These are phyloP conservation scores for Candida tibetensis DNA, from an alignment of 805 yeast species.

Conservation along the genomic window DNA sequence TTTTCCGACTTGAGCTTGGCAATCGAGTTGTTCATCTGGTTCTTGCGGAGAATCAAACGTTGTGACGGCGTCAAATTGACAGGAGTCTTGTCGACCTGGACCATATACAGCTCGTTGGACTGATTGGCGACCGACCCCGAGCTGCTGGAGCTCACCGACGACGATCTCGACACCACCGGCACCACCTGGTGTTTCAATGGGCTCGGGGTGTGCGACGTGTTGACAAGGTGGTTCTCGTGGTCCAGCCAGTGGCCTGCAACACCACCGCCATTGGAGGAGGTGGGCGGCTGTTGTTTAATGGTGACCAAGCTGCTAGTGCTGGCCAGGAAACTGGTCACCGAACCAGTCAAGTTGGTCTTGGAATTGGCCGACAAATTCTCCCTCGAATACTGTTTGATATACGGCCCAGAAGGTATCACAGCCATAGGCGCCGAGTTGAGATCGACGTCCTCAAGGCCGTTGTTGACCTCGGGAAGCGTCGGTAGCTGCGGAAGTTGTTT, in stretches of 20 bases:
- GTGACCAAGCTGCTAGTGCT: background rate
- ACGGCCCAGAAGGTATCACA: background rate
- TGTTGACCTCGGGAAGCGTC: background rate
- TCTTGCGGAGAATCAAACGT: slow-evolving; percentile 25
- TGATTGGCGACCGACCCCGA: slow-evolving; percentile 4
- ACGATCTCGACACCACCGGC: slow-evolving; percentile 13
- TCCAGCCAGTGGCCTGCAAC: no score
- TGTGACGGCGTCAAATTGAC: slow-evolving; percentile 28
- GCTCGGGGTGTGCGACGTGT: slow-evolving; percentile 9
- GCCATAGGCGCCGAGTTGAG: background rate
- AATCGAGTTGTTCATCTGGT: slow-evolving; percentile 23
- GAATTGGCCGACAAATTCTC: background rate
- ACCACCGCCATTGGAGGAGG: background rate
- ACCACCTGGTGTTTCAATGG: slow-evolving; percentile 16
- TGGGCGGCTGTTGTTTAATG: background rate
- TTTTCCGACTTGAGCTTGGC: slow-evolving; percentile 18
- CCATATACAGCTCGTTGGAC: slow-evolving; percentile 14
- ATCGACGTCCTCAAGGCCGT: slow-evolving; percentile 2
- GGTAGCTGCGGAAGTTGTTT: background rate
- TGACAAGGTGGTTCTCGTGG: background rate
- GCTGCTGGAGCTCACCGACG: slow-evolving; percentile 15
- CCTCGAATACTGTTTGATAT: background rate
- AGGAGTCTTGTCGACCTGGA: slow-evolving; percentile 23
- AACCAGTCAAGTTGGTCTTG: background rate
- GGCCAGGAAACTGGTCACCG: slow-evolving; percentile 2